Conservation (phyloP, 805 yeast species). For the Crinitomyces ghanaensis region DNA sequence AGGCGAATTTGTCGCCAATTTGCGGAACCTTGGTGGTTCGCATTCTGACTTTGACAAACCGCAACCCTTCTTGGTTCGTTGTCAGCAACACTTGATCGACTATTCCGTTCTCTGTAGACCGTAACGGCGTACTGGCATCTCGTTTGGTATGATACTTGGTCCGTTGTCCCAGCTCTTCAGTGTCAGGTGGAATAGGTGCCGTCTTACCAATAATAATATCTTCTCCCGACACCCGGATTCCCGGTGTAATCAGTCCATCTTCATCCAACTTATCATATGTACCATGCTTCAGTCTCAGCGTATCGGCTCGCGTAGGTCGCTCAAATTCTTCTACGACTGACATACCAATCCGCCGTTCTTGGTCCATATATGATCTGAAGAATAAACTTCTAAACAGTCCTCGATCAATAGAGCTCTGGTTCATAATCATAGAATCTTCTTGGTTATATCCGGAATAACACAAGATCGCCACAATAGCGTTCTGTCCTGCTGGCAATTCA, state of each 20-base stretch:
- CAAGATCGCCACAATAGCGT: conserved; percentile 95
- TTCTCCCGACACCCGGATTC: conserved; percentile 97
- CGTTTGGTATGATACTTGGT: conserved; percentile 97
- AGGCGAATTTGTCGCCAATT: conserved; percentile 98
- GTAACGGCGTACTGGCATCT: conserved; percentile 94
- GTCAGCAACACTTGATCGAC: conserved; percentile 96
- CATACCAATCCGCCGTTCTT: conserved; percentile 97
- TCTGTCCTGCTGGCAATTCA: conserved; percentile 98
- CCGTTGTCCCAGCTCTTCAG: conserved; percentile 97
- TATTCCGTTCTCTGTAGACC: conserved; percentile 96
- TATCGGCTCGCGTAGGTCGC: conserved; percentile 89
- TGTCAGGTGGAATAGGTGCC: conserved; percentile 98
- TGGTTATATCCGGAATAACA: conserved; percentile 98
- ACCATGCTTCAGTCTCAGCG: conserved; percentile 92
- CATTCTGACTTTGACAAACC: conserved; percentile 96
- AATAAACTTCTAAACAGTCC: conserved; percentile 93
- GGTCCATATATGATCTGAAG: conserved; percentile 97
- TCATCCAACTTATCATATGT: conserved; percentile 97
- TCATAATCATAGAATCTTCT: conserved; percentile 99
- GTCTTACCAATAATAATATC: conserved; percentile 98
- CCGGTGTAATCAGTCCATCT: conserved; percentile 96
- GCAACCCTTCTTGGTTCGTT: conserved; percentile 95
- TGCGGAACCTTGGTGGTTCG: conserved; percentile 98
- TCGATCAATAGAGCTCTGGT: conserved; percentile 93
- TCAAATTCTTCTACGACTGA: conserved; percentile 96